Evolutionary conservation across 805 yeast genomes (phyloP).

Genomic region (Nakazawaea peltata): DNA sequence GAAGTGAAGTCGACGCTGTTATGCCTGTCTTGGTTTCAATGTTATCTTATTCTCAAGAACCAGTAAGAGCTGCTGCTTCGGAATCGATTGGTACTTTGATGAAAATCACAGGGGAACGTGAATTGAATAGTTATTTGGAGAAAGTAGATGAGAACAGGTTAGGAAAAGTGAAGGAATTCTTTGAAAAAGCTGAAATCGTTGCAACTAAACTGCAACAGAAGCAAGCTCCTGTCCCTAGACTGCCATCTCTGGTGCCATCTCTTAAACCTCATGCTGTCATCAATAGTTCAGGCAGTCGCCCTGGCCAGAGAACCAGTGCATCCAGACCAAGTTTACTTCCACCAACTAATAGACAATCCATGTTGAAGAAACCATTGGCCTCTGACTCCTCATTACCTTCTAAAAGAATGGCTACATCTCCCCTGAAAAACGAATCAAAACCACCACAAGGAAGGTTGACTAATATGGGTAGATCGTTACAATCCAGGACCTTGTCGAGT

Average conservation of each 20-base stretch:
- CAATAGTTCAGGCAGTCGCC: too few relatives aligned
- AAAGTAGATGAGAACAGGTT: slow-evolving; percentile 69
- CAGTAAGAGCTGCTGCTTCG: slow-evolving; percentile 71
- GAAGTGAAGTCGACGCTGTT: slow-evolving; percentile 47
- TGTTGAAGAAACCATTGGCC: slow-evolving; percentile 10
- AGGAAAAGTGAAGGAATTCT: slow-evolving; percentile 55
- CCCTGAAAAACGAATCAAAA: slow-evolving; percentile 35
- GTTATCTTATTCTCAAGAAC: slow-evolving; percentile 78
- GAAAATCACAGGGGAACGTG: slow-evolving; percentile 75
- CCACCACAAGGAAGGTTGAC: slow-evolving; percentile 1
- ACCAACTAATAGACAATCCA: slow-evolving; percentile 12
- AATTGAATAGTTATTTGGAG: slow-evolving; percentile 49
- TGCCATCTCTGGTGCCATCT: neutral
- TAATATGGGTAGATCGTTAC: slow-evolving; percentile 9
- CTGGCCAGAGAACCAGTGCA: neutral
- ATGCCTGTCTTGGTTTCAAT: slow-evolving; percentile 50
- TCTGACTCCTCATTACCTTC: slow-evolving; percentile 44
- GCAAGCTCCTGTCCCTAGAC: slow-evolving; percentile 12
- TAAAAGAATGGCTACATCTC: slow-evolving; percentile 66
- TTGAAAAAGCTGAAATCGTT: slow-evolving; percentile 46
- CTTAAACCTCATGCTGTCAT: too few relatives aligned
- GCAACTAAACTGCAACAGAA: slow-evolving; percentile 10
- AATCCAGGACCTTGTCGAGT: slow-evolving; percentile 6
- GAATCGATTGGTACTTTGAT: slow-evolving; percentile 73
- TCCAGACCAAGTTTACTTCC: slow-evolving; percentile 6